phyloP scores from a whole-genome alignment of 2,329 filamentous ascomycete genomes.

The Pleurostoma richardsiae region DNA sequence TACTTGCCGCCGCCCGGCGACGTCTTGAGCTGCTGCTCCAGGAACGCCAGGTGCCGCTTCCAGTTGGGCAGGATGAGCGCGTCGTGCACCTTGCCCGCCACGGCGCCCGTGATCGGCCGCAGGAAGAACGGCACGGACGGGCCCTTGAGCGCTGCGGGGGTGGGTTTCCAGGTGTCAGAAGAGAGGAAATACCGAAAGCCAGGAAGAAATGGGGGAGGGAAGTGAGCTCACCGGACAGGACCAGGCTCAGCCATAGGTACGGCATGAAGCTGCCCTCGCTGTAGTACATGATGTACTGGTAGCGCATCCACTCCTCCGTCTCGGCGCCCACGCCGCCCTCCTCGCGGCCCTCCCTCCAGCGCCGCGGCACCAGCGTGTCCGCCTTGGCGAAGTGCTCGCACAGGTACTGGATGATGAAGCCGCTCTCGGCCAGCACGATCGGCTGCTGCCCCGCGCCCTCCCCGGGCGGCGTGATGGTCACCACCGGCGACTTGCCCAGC shows the following conservation, averaged over 20 bases:
- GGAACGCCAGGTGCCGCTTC: conserved; percentile 39
- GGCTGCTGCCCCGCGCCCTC: conserved; percentile 26
- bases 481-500: conserved; percentile 79
- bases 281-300: conserved; percentile 74
- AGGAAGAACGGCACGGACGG: conserved; percentile 45
- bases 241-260: conserved; percentile 57
- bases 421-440: conserved; percentile 74
- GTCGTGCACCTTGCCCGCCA: conserved; percentile 36
- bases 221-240: conserved; percentile 44
- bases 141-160: conserved; percentile 33
- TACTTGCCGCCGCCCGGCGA: conserved; percentile 34
- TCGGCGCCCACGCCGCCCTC: conserved; percentile 54
- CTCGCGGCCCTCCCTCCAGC: conserved; percentile 48
- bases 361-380: conserved; percentile 42
- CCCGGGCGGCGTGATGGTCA: conserved; percentile 53
- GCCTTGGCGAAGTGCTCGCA: conserved; percentile 54
- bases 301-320: conserved; percentile 55
- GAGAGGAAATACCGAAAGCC: not conserved
- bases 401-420: conserved; percentile 76
- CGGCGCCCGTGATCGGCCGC: conserved; percentile 42
- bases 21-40: conserved; percentile 43
- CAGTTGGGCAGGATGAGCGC: conserved; percentile 42
- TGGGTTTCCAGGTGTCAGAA: too few relatives aligned
- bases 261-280: conserved; percentile 80
- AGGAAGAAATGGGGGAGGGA: not conserved